Percentiles rank a stretch among this genome's conserved stretches.
These are phyloP conservation scores for Populus alba DNA, from an alignment of 345 rosid genomes.

Conservation along the genomic window DNA sequence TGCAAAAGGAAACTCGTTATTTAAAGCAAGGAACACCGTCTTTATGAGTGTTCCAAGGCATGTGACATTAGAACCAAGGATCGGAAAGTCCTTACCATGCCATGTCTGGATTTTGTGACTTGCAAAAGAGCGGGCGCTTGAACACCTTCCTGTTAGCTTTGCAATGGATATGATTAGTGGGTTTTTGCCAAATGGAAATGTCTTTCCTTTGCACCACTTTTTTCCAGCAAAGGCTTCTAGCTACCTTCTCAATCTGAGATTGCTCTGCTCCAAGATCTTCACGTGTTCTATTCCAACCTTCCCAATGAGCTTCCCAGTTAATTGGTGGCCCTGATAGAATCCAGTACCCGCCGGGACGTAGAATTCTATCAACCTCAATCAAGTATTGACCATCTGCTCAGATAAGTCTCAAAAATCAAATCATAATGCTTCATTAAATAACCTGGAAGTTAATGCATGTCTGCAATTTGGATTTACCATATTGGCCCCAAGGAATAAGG, in stretches of 20 bases:
- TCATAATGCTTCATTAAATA: background rate
- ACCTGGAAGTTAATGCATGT: too few species aligned
- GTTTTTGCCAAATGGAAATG: slow-evolving; percentile 85
- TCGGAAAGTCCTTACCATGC: slow-evolving; percentile 57
- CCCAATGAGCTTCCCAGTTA: slow-evolving; percentile 76
- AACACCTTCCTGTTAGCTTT: slow-evolving; percentile 46
- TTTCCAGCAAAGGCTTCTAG: slow-evolving; percentile 85
- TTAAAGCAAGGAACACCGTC: background rate
- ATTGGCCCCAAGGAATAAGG: slow-evolving; percentile 84
- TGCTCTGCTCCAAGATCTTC: slow-evolving; percentile 67
- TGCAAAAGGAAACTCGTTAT: background rate
- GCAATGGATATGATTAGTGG: slow-evolving; percentile 80
- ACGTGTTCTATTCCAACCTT: slow-evolving; percentile 72
- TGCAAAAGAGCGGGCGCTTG: slow-evolving; percentile 64
- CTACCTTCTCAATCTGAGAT: slow-evolving; percentile 48
- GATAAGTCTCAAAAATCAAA: background rate
- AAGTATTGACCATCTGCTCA: slow-evolving; percentile 70
- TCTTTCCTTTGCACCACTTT: slow-evolving; percentile 59
- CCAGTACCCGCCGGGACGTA: slow-evolving; percentile 96
- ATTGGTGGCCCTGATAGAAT: slow-evolving; percentile 90
- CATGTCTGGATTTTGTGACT: slow-evolving; percentile 58
- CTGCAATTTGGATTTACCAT: slow-evolving; percentile 36
- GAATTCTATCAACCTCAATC: slow-evolving; percentile 77
- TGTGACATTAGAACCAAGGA: background rate
- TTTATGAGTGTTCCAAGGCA: background rate